phyloP scores from a whole-genome alignment of 2,329 filamentous ascomycete species.

The Botrytis squamosa region DNA sequence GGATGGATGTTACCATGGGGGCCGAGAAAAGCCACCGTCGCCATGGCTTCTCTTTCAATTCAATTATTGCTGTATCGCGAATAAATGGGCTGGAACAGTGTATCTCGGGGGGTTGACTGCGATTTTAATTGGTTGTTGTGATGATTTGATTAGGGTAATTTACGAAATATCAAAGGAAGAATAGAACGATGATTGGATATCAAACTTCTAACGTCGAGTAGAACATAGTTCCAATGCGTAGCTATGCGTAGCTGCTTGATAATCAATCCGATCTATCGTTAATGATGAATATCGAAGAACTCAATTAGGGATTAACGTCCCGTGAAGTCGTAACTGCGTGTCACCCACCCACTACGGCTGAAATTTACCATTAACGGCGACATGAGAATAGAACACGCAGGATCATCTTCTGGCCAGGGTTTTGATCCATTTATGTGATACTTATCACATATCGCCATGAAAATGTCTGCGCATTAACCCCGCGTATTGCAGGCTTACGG shows the following conservation, averaged over 20 bases:
- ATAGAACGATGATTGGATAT: neutral
- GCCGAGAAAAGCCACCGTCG: neutral
- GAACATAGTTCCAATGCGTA: neutral
- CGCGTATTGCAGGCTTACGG: neutral
- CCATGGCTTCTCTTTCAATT: neutral
- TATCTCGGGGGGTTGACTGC: neutral
- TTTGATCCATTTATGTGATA: neutral
- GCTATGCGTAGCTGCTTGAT: neutral
- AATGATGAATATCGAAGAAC: neutral
- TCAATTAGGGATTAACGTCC: neutral
- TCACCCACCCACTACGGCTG: neutral
- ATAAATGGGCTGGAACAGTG: neutral
- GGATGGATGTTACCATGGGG: neutral
- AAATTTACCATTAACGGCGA: neutral
- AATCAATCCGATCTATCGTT: neutral
- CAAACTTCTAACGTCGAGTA: neutral
- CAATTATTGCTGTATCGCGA: neutral
- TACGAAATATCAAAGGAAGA: neutral
- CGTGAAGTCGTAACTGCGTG: neutral
- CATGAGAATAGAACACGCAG: neutral
- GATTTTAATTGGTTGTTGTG: neutral
- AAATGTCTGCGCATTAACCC: neutral
- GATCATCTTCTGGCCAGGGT: neutral
- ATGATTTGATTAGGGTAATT: neutral
- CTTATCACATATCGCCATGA: neutral